These are phyloP conservation scores for Beauveria medogensis DNA, from an alignment of 2,329 filamentous ascomycete species.

Conservation along the genomic window DNA sequence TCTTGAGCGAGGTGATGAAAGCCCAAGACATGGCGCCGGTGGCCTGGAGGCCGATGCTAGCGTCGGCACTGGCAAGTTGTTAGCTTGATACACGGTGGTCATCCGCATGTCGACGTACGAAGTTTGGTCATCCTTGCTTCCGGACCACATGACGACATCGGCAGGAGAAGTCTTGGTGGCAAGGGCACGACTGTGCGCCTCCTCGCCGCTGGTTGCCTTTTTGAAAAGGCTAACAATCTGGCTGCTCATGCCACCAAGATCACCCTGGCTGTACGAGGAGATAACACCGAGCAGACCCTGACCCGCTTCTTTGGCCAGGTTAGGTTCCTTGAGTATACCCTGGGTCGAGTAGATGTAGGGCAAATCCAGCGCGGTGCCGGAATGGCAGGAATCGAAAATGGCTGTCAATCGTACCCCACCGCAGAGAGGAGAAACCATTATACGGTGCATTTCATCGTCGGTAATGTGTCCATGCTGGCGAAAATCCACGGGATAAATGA, in stretches of 20 bases:
- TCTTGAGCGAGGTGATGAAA: constrained; percentile 86
- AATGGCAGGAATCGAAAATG: constrained; percentile 61
- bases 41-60: constrained; percentile 81
- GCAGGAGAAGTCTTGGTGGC: constrained; percentile 89
- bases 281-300: constrained; percentile 54
- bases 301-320: constrained; percentile 59
- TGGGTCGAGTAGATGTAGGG: constrained; percentile 64
- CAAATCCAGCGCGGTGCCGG: constrained; percentile 56
- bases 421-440: constrained; percentile 54
- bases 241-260: constrained; percentile 73
- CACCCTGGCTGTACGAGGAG: constrained; percentile 56
- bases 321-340: constrained; percentile 60
- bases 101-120: constrained; percentile 50
- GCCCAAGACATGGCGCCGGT: constrained; percentile 98
- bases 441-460: constrained; percentile 74
- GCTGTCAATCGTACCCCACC: constrained; percentile 51
- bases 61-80: constrained; percentile 64
- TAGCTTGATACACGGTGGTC: not conserved
- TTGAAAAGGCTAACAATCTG: constrained; percentile 80
- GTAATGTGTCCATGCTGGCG: constrained; percentile 72
- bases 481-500: constrained; percentile 79
- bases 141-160: constrained; percentile 96
- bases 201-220: constrained; percentile 74
- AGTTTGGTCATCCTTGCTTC: constrained; percentile 93
- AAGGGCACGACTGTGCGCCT: constrained; percentile 71